phyloP scores from a whole-genome alignment of 2,329 filamentous ascomycete species.

The Sporothrix luriei region DNA sequence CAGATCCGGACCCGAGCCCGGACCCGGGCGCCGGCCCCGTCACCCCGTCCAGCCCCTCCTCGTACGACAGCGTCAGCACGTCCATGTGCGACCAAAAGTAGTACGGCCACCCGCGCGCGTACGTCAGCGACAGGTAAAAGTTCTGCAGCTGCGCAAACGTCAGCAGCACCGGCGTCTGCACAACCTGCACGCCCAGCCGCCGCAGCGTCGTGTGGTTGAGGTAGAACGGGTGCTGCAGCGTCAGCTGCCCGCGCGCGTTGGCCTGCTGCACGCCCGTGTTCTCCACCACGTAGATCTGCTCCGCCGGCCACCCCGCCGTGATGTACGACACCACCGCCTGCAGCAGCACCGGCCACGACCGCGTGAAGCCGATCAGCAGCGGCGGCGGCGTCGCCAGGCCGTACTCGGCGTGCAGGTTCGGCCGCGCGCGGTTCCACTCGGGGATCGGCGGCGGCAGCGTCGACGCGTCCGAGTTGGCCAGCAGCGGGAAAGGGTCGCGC shows the following conservation, averaged over 20 bases:
- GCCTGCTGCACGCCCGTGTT: conserved; percentile 62
- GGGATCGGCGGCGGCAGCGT: conserved; percentile 42
- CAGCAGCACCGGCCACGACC: conserved; percentile 51
- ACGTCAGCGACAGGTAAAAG: conserved; percentile 42
- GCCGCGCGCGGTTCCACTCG: conserved; percentile 49
- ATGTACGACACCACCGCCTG: conserved; percentile 61
- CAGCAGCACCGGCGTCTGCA: conserved; percentile 7
- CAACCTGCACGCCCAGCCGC: not conserved
- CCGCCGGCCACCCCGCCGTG: conserved; percentile 60
- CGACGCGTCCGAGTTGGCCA: conserved; percentile 40
- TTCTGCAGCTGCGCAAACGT: conserved; percentile 14
- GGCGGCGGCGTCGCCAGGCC: not conserved
- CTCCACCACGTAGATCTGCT: conserved; percentile 61
- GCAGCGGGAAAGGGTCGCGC: conserved; percentile 49
- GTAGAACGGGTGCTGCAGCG: conserved; percentile 59
- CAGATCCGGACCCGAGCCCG: too few species aligned
- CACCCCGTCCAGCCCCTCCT: conserved; percentile 45
- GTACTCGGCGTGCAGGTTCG: conserved; percentile 45
- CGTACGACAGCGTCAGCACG: conserved; percentile 50
- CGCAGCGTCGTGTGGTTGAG: conserved; percentile 51
- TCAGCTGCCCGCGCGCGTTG: conserved; percentile 52
- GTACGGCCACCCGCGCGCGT: conserved; percentile 49
- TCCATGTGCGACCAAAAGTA: conserved; percentile 61
- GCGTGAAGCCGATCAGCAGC: conserved; percentile 4
- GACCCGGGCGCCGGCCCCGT: too few species aligned